Percentiles rank a stretch among this genome's conserved stretches.
Conservation (phyloP, 805 yeast species). For the Metschnikowia henanensis region DNA sequence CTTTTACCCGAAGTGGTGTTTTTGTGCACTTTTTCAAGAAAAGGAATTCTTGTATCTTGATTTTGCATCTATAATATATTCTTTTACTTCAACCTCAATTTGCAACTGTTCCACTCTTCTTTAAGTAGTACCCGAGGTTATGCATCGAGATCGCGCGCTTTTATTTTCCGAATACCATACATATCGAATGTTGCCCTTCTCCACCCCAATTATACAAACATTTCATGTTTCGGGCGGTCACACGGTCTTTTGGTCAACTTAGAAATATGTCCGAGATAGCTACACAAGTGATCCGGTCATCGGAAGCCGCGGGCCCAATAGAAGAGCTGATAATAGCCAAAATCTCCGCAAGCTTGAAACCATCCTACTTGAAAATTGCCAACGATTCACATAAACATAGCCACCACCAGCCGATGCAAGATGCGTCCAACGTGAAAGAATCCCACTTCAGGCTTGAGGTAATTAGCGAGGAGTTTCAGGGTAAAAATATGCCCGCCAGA, state of each 20-base stretch:
- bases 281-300: constrained; percentile 12
- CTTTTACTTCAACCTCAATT: too few relatives aligned
- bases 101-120: too few relatives aligned
- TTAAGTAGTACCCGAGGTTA: too few relatives aligned
- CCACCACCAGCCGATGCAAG: constrained; percentile 80
- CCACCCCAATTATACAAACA: too few relatives aligned
- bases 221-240: neutral
- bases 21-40: too few relatives aligned
- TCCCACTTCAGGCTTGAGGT: constrained; percentile 80
- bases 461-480: constrained; percentile 67
- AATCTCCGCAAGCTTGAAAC: constrained; percentile 43
- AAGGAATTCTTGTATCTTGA: too few relatives aligned
- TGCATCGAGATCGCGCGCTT: neutral
- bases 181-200: too few relatives aligned
- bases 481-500: constrained; percentile 66
- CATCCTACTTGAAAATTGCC: constrained; percentile 47
- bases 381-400: constrained; percentile 90
- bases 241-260: neutral
- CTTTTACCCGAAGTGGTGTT: too few relatives aligned
- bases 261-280: constrained; percentile 12
- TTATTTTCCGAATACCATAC: too few relatives aligned
- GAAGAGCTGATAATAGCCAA: constrained; percentile 48
- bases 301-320: constrained; percentile 44
- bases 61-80: too few relatives aligned
- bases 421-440: constrained; percentile 69